phyloP scores from a whole-genome alignment of 2,329 filamentous ascomycete genomes.

The Colletotrichum gloeosporioides region DNA sequence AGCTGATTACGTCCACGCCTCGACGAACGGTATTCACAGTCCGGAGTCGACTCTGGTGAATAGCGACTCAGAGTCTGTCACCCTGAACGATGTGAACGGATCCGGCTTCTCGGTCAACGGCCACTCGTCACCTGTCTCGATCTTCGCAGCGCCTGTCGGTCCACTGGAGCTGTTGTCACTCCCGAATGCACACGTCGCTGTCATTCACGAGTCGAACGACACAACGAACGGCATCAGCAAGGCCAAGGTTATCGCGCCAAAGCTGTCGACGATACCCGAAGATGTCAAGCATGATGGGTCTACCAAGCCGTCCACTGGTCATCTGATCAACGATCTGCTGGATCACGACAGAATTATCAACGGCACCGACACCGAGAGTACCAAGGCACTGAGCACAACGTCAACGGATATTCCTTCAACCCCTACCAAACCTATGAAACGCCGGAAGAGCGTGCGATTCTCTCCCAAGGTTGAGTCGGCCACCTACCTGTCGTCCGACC shows the following conservation, averaged over 20 bases:
- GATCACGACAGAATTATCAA: conserved; percentile 14
- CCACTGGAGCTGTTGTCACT: conserved; percentile 55
- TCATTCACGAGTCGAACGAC: background rate
- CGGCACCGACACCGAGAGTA: background rate
- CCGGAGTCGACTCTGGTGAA: background rate
- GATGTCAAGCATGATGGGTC: background rate
- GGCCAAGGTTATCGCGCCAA: background rate
- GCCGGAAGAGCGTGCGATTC: conserved; percentile 72
- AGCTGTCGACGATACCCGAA: conserved; percentile 15
- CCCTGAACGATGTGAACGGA: background rate
- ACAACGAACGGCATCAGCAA: background rate
- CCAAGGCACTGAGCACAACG: background rate
- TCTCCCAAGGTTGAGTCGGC: conserved; percentile 71
- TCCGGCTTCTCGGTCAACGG: background rate
- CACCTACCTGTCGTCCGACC: conserved; percentile 59
- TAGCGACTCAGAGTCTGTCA: background rate
- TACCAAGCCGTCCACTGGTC: background rate
- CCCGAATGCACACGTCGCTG: conserved; percentile 52
- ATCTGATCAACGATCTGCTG: conserved; percentile 17
- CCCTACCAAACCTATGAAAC: conserved; percentile 35
- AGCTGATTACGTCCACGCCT: background rate
- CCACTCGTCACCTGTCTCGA: background rate
- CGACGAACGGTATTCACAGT: background rate
- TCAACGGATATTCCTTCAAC: conserved; percentile 13
- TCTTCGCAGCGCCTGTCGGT: conserved; percentile 36